Base-by-base conservation (phyloP, 1,139 yeast genomes). In the Zygoascus meyerae region DNA sequence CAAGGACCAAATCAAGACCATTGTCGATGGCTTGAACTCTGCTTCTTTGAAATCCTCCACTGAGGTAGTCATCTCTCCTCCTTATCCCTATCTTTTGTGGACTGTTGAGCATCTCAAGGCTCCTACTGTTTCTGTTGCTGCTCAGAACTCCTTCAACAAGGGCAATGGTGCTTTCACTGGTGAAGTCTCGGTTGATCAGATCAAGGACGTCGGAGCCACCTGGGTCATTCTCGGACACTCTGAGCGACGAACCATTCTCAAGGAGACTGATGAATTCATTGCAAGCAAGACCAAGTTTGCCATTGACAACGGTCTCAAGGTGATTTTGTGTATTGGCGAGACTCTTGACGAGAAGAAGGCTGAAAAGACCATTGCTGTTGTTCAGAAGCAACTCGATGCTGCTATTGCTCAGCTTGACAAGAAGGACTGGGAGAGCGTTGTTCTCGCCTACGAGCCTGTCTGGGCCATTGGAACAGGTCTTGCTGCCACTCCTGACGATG, bases 391-490 rank as follows among this genome's bases (percentile, higher is more conserved):
- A 79, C 78, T 92, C 68, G 79, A 81, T 59, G 97, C 97, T 55
- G 97, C 84, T 53, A 73, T 86, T 63, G 85, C 80, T 67, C 75
- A 83, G 59, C 83, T 90, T 55, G 70, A 77, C 62, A 48, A 54
- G 44, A 56, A 53, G 46, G 97, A 90, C 80, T 92, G 98, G 98
- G 65, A 83, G 57, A 78, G 86, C 71, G 77, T 92, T 61, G 98
- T 92, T 57, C 75, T 94, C 70, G 99, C 98, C 66, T 94, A 94
- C 75, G 98, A 92, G 76, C 99, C 99, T 62, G 96, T 92, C 61
- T 92, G 98, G 98, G 99, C 99, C 61, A 92, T 92, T 65, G 99
- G 99, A 70, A 90, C 98, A 61, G 99, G 99, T 66, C 81, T 92
- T 66, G 97, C 97, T 65, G 98, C 98, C 57, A 92, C 98, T 60